These are phyloP conservation scores for Paecilomyces variotii DNA, from an alignment of 2,329 filamentous ascomycete species.

Conservation along the genomic window DNA sequence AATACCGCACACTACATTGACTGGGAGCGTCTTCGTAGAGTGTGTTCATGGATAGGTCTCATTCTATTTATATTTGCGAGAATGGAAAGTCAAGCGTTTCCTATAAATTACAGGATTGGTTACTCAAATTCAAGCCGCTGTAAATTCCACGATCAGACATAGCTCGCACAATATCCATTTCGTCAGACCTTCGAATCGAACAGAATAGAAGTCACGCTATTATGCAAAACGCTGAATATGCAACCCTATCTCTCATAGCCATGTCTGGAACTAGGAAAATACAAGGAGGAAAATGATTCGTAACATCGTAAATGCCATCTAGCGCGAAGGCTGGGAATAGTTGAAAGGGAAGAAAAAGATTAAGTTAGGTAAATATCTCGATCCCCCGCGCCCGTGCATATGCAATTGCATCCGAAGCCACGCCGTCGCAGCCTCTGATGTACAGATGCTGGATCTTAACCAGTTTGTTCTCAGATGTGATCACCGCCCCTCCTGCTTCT, in stretches of 20 bases:
- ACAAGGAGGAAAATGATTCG: background rate
- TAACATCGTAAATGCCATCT: background rate
- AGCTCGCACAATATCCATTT: background rate
- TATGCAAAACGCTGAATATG: background rate
- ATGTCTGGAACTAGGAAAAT: background rate
- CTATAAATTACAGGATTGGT: background rate
- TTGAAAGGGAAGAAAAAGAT: background rate
- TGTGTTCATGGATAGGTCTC: background rate
- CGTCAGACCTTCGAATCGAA: background rate
- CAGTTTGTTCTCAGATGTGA: conserved; percentile 1
- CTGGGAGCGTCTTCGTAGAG: background rate
- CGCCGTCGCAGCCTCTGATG: conserved; percentile 19
- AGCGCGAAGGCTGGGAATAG: background rate
- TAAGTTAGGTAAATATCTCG: conserved; percentile 15
- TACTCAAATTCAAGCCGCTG: background rate
- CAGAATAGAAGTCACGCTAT: background rate
- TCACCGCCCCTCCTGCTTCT: background rate
- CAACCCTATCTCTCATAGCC: background rate
- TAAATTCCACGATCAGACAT: background rate
- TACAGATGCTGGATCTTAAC: conserved; percentile 18
- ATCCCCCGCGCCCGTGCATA: conserved; percentile 24
- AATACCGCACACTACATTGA: background rate
- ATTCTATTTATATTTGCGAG: background rate
- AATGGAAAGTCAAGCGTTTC: background rate
- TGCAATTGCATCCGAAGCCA: conserved; percentile 26